Base-by-base conservation (phyloP, 1,284 basidiomycete genomes). In the Microbotryum lychnidis-dioicae region DNA sequence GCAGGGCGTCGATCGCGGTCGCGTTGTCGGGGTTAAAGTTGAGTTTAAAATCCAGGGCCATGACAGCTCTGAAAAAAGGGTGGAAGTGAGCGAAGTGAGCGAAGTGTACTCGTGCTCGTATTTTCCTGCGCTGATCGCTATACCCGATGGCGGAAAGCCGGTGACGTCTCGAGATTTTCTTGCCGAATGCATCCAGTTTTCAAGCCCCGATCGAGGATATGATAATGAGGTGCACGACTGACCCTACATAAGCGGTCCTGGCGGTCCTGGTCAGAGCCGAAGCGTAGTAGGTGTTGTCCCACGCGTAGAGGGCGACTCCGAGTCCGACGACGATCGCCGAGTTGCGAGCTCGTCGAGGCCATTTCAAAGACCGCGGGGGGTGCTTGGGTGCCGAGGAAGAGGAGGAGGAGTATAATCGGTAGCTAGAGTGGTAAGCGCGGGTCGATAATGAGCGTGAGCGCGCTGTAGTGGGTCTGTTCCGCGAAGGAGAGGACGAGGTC, bases 11-110 rank as follows among this genome's bases (percentile, higher is more conserved):
- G 69, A 92, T 91, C 55, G 80, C 76, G 21, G 87, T 82, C 0
- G 65, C 80, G 78, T 76, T 86, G 79, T 68, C 80, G 76, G 61
- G 83, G 76, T 61, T 79, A 71, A 93, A 93, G 76, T 92, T 91
- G 61, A 87, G 74, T 73, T 93, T 93, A 77, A 91, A 89, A 73
- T 89, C 87, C 60, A 83, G 63, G 4, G 86, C 85, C 50, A 87
- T 85, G 58, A 82, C 69, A 6, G 80, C 77, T 66, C 85, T 84
- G 85, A 60, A 23, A 21, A 25, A 21, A 42, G 20, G 8, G 44
- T 5, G 29, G 52, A n/a, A n/a, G n/a, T n/a, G n/a, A n/a, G 37
- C 4, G 12, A 18, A 16, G 37, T 42, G 37, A 42, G 37, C 21
- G 14, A 18, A 29, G 57, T 14, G 21, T 59, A 2, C 6, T 25